These are phyloP conservation scores for Auriscalpium vulgare DNA, from an alignment of 768 basidiomycete genomes.

Conservation along the genomic window DNA sequence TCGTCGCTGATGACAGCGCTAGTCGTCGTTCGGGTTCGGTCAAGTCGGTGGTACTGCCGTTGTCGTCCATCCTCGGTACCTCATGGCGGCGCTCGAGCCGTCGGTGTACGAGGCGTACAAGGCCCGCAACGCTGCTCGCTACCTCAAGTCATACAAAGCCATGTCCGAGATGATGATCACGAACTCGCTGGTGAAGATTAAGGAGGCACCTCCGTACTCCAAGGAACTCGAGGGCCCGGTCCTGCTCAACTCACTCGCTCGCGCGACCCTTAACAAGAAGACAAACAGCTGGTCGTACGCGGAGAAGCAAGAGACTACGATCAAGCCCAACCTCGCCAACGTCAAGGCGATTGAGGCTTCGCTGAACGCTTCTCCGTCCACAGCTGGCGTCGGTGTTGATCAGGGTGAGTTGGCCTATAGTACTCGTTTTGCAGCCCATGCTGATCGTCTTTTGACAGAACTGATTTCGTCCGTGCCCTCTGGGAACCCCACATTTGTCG, in stretches of 20 bases:
- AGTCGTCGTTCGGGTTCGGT: constrained; percentile 97
- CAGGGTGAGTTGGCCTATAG: constrained; percentile 51
- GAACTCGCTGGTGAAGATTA: constrained; percentile 90
- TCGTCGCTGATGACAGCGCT: constrained; percentile 9
- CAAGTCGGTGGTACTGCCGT: constrained; percentile 94
- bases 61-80: constrained; percentile 84
- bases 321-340: constrained; percentile 54
- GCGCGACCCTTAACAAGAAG: constrained; percentile 76
- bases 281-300: constrained; percentile 81
- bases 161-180: constrained; percentile 96
- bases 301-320: constrained; percentile 45
- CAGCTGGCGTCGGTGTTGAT: constrained; percentile 80
- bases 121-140: constrained; percentile 55
- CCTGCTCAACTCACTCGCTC: constrained; percentile 86
- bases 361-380: constrained; percentile 35
- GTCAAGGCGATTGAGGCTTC: constrained; percentile 54
- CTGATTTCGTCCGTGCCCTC: constrained; percentile 90
- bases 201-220: constrained; percentile 85
- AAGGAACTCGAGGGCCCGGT: constrained; percentile 81
- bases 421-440: constrained; percentile 7
- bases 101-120: constrained; percentile 74
- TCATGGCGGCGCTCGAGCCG: constrained; percentile 78
- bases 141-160: constrained; percentile 70
- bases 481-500: constrained; percentile 77
- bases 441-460: constrained; percentile 37